Evolutionary conservation across 495 filamentous ascomycete species (phyloP), one percentile per base, ranked within the genome.

Genomic region (Copromyces sp.): DNA sequence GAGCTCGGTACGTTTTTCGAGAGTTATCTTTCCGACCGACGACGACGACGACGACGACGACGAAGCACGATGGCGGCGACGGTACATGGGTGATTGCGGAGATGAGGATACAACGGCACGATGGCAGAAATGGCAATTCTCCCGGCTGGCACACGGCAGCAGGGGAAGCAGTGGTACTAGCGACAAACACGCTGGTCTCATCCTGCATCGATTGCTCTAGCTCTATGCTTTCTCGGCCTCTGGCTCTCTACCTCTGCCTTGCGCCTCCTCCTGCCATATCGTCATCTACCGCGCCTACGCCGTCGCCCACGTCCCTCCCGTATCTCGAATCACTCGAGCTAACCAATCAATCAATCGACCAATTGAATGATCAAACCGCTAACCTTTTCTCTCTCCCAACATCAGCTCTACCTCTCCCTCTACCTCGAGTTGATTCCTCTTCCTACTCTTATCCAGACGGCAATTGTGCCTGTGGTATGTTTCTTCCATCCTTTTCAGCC

Each of bases 341-440:
- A 11, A 40, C 39, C 39, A 12, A 40, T 17, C 24, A 29, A 20
- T 17, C 29, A 14, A 39, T n/a, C 24, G 0, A 8, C 9, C 45
- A 17, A 29, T 1, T 1, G 9, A 24, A n/a, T 42, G 5, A 16
- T 14, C 4, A 2, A 59, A 59, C 24, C 9, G 20, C 47, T 59
- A 59, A 59, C 44, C 69, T 77, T 40, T 70, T 71, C 75, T 59
- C 70, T 70, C 37, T 24, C 20, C 73, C 9, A 24, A 53, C 20
- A 47, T 45, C 59, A 97, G 94, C 84, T 97, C 74, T 99, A 99
- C 85, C 89, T 98, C 65, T 88, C 90, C 68, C 88, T 93, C 71
- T 96, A 92, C 83, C 86, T 97, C 68, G 90, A 93, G 72, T 87
- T 98, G 40, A 86, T 97, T 70, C 95, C 96, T 37, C 86, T 98